These are phyloP conservation scores for Eremomyces bilateralis DNA, from an alignment of 495 filamentous ascomycete species.

Conservation along the genomic window DNA sequence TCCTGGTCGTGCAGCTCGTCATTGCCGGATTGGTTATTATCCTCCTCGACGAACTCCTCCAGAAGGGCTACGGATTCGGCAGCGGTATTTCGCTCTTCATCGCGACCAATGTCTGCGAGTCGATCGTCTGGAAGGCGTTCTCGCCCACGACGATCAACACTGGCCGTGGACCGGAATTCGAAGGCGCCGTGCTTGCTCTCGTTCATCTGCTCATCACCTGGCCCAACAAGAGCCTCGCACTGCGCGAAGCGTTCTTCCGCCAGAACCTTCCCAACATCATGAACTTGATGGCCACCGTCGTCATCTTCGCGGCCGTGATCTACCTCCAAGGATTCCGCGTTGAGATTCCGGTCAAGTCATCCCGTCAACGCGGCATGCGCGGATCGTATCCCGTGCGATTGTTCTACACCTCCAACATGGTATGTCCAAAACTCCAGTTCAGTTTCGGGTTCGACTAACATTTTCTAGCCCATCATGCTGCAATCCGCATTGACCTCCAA, in stretches of 20 bases:
- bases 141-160: slow-evolving; percentile 99
- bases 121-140: slow-evolving; percentile 99
- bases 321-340: slow-evolving; percentile 99
- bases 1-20: slow-evolving; percentile 90
- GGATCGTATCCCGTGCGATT: slow-evolving; percentile 58
- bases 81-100: slow-evolving; percentile 99
- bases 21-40: slow-evolving; percentile 96
- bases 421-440: too few relatives aligned
- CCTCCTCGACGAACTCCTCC: slow-evolving; percentile 94
- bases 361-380: slow-evolving; percentile 94
- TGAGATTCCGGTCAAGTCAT: slow-evolving; percentile 98
- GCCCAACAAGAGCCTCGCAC: slow-evolving; percentile 89
- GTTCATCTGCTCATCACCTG: slow-evolving; percentile 97
- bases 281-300: slow-evolving; percentile 84
- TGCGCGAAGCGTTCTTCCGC: slow-evolving; percentile 96
- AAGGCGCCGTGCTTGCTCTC: slow-evolving; percentile 94
- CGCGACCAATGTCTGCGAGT: slow-evolving; percentile 99
- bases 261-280: slow-evolving; percentile 99
- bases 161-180: slow-evolving; percentile 95
- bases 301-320: slow-evolving; percentile 93
- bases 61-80: slow-evolving; percentile 97
- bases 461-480: slow-evolving; percentile 99
- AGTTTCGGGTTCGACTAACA: too few relatives aligned
- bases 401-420: slow-evolving; percentile 85
- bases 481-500: slow-evolving; percentile 96